Conservation (phyloP, 2,329 filamentous ascomycete genomes). For the Raffaelea ambrosiae region DNA sequence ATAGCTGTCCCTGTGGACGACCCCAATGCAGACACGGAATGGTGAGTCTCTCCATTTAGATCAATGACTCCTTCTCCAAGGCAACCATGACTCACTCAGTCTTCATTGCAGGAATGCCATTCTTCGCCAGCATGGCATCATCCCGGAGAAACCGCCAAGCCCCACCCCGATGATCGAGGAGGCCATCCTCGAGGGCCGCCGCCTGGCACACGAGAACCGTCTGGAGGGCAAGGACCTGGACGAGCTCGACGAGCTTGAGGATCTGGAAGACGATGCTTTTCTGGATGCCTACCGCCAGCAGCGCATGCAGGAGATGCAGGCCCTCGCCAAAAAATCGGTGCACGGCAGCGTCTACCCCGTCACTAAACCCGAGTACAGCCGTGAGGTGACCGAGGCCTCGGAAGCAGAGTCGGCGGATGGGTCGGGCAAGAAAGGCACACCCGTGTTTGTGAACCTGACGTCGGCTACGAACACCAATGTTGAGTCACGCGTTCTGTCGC, state of each 20-base stretch:
- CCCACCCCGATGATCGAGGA: slow-evolving; percentile 95
- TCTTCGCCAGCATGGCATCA: slow-evolving; percentile 89
- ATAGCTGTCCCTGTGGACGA: slow-evolving; percentile 83
- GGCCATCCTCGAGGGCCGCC: slow-evolving; percentile 74
- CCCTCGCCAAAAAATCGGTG: slow-evolving; percentile 64
- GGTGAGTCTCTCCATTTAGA: slow-evolving; percentile 41
- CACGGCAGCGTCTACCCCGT: slow-evolving; percentile 90
- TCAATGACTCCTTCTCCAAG: too few species aligned
- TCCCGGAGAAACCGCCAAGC: slow-evolving; percentile 94
- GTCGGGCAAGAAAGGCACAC: slow-evolving; percentile 10
- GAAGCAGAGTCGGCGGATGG: slow-evolving; percentile 30
- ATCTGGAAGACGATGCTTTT: slow-evolving; percentile 90
- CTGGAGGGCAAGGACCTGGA: slow-evolving; percentile 91
- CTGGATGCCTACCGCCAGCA: slow-evolving; percentile 82
- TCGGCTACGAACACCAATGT: slow-evolving; percentile 70
- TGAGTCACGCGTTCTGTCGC: slow-evolving; percentile 74
- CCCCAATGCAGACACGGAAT: slow-evolving; percentile 96
- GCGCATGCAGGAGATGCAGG: slow-evolving; percentile 73
- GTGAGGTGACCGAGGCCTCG: slow-evolving; percentile 87
- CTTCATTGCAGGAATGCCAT: slow-evolving; percentile 79
- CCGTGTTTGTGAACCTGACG: slow-evolving; percentile 72
- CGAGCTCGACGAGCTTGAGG: slow-evolving; percentile 87
- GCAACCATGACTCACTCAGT: background rate
- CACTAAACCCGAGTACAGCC: slow-evolving; percentile 86
- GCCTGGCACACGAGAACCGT: slow-evolving; percentile 82